These are phyloP conservation scores for Stemphylium vesicarium DNA, from an alignment of 2,329 filamentous ascomycete genomes.

Conservation along the genomic window DNA sequence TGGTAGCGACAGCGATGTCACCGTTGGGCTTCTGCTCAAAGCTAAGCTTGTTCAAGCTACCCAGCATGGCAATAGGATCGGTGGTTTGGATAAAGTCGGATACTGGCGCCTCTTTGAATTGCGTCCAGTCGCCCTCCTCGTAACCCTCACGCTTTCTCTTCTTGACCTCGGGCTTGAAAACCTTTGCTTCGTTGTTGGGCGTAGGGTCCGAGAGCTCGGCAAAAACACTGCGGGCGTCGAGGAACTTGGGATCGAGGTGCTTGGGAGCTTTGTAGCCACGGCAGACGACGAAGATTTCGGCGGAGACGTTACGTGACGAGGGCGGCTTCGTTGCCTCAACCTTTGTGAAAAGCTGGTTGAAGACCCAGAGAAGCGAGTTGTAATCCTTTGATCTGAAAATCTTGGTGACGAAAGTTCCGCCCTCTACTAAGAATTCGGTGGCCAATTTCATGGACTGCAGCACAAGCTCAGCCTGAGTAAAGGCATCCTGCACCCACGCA, in stretches of 20 bases:
- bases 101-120: conserved; percentile 86
- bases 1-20: conserved; percentile 83
- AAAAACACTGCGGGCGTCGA: conserved; percentile 89
- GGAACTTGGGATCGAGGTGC: conserved; percentile 86
- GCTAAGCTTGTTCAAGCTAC: conserved; percentile 80
- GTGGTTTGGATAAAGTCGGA: conserved; percentile 93
- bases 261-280: conserved; percentile 95
- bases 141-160: conserved; percentile 98
- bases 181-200: conserved; percentile 96
- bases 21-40: conserved; percentile 78
- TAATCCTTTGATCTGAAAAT: conserved; percentile 98
- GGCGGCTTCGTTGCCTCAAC: conserved; percentile 98
- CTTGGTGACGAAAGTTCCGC: conserved; percentile 95
- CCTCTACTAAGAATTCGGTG: conserved; percentile 79
- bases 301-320: conserved; percentile 92
- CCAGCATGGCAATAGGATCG: conserved; percentile 92
- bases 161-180: conserved; percentile 96
- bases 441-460: conserved; percentile 91
- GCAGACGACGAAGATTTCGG: conserved; percentile 98
- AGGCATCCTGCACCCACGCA: conserved; percentile 97
- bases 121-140: conserved; percentile 91
- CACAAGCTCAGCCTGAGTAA: conserved; percentile 93
- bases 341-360: conserved; percentile 93
- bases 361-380: conserved; percentile 93
- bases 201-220: conserved; percentile 85